Conservation (phyloP, 2,329 filamentous ascomycete species). For the Neodidymelliopsis sp. region DNA sequence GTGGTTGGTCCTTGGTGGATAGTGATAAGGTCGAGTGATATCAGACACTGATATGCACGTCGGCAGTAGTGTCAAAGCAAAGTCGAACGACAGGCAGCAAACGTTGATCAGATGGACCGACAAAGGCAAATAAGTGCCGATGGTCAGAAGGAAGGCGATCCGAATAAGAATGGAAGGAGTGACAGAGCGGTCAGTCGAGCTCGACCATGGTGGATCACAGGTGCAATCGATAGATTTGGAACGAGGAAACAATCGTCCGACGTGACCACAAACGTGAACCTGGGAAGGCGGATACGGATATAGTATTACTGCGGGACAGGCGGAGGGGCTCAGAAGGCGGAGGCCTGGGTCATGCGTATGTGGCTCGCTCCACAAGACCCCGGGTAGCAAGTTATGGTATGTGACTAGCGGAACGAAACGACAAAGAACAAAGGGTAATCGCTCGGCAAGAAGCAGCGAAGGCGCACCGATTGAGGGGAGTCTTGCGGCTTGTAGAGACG, state of each 20-base stretch:
- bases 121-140: conserved; percentile 17
- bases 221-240: conserved; percentile 23
- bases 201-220: conserved; percentile 36
- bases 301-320: conserved; percentile 39
- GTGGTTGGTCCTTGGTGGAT: background rate
- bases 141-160: conserved; percentile 22
- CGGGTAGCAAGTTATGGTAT: conserved; percentile 37
- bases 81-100: conserved; percentile 14
- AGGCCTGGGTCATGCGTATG: conserved; percentile 44
- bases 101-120: conserved; percentile 11
- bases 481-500: conserved; percentile 37
- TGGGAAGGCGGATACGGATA: conserved; percentile 38
- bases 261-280: conserved; percentile 28
- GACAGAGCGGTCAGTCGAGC: conserved; percentile 35
- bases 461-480: conserved; percentile 36
- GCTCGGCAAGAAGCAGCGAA: conserved; percentile 33
- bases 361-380: conserved; percentile 39
- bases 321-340: conserved; percentile 34
- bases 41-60: conserved; percentile 5
- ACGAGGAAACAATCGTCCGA: conserved; percentile 32
- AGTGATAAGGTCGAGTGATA: conserved; percentile 8
- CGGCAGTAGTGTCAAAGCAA: conserved; percentile 4
- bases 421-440: conserved; percentile 33
- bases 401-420: conserved; percentile 34
- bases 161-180: conserved; percentile 19